phyloP scores from a whole-genome alignment of 352 stramenopile genomes.

The Phytophthora hybrid region DNA sequence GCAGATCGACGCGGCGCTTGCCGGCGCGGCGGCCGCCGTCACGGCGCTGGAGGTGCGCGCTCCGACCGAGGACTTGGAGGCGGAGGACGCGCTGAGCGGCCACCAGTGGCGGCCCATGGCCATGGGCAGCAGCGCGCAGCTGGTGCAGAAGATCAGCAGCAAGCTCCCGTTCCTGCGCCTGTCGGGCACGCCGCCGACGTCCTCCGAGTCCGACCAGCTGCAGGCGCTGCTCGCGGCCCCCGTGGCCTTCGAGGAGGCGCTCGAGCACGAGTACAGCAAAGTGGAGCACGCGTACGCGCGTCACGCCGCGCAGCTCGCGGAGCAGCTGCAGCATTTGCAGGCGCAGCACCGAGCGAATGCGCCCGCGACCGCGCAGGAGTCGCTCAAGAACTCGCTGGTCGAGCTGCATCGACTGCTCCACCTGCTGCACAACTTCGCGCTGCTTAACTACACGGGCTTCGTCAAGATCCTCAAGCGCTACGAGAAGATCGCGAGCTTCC shows the following conservation, averaged over 20 bases:
- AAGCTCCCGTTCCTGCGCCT: slow-evolving; percentile 42
- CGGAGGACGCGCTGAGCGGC: slow-evolving; percentile 30
- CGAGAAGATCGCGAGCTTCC: slow-evolving; percentile 70
- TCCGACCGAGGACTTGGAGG: slow-evolving; percentile 34
- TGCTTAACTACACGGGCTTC: slow-evolving; percentile 99
- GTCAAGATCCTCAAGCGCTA: slow-evolving; percentile 99
- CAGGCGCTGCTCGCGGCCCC: slow-evolving; percentile 39
- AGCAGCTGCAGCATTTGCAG: slow-evolving; percentile 88
- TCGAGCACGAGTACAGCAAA: slow-evolving; percentile 87
- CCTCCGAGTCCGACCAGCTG: slow-evolving; percentile 40
- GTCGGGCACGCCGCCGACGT: slow-evolving; percentile 19
- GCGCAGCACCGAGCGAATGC: slow-evolving; percentile 67
- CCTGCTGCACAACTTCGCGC: slow-evolving; percentile 96
- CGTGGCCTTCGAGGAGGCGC: slow-evolving; percentile 82
- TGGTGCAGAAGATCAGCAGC: slow-evolving; percentile 27
- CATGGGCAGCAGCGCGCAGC: slow-evolving; percentile 29
- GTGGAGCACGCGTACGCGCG: slow-evolving; percentile 93
- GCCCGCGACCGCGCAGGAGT: slow-evolving; percentile 79
- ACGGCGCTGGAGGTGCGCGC: slow-evolving; percentile 23
- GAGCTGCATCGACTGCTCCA: slow-evolving; percentile 95
- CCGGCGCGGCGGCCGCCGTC: slow-evolving; percentile 20
- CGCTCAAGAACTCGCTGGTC: slow-evolving; percentile 93
- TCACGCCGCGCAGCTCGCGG: slow-evolving; percentile 81
- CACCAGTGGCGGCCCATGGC: slow-evolving; percentile 44
- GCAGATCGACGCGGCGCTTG: slow-evolving; percentile 50